Percentiles rank a stretch among this genome's conserved stretches.
Evolutionary conservation across 805 yeast species (phyloP).

Genomic region (Kodamaea leandrae): DNA sequence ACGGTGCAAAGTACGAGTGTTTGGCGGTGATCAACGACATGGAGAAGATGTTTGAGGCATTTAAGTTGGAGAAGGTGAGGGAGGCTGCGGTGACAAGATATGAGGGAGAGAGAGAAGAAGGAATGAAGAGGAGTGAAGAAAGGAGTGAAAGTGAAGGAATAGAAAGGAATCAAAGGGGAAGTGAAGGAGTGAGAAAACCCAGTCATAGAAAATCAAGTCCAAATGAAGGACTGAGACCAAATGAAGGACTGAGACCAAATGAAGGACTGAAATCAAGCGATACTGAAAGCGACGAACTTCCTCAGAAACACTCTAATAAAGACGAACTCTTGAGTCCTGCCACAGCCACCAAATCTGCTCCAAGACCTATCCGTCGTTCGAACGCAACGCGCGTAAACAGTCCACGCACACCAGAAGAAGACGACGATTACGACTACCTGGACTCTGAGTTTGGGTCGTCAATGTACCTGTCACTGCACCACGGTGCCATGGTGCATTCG

Average conservation of each 20-base stretch:
- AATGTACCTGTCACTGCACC: slow-evolving; percentile 21
- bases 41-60: slow-evolving; percentile 68
- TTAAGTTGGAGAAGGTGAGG: slow-evolving; percentile 33
- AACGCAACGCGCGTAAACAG: slow-evolving; percentile 5
- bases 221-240: not conserved
- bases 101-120: not conserved
- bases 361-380: slow-evolving; percentile 8
- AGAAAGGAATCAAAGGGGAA: not conserved
- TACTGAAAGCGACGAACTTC: not conserved
- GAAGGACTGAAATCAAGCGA: not conserved
- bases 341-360: slow-evolving; percentile 4
- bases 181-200: not conserved
- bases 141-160: not conserved
- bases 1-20: slow-evolving; percentile 61
- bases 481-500: slow-evolving; percentile 38
- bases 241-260: not conserved
- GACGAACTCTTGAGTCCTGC: slow-evolving; percentile 3
- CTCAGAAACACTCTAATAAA: too few species aligned
- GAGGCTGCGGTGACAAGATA: slow-evolving; percentile 14
- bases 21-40: slow-evolving; percentile 65
- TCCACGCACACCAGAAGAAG: slow-evolving; percentile 6
- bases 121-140: not conserved
- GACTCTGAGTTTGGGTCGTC: slow-evolving; percentile 30
- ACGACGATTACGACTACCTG: slow-evolving; percentile 18
- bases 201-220: not conserved